Evolutionary conservation across 768 basidiomycete genomes (phyloP), one percentile per base, ranked within the genome.

Genomic region (Auricularia cornea): DNA sequence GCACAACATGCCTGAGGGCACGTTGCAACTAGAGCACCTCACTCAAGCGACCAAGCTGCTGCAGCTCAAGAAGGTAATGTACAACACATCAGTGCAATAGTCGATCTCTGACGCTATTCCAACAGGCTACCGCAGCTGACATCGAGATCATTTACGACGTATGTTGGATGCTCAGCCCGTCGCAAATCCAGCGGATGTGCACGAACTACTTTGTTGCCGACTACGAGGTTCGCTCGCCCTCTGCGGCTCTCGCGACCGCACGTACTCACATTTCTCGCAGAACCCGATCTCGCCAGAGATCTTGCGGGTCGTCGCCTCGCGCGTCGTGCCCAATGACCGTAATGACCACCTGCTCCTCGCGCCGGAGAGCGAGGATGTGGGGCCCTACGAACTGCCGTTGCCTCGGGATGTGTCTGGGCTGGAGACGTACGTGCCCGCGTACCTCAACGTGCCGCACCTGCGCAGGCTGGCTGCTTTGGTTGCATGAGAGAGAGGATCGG

Each of bases 61-160:
- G 29, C 97, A 99, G 75, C 79, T 99, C 71, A 99, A 98, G 80
- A 99, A 99, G 84, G 94, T 89, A 62, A 28, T 79, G 10, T 14
- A 38, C 35, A 38, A 10, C 35, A 10, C 35, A 8, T 8, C 35
- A 8, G n/a, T n/a, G n/a, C n/a, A n/a, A n/a, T n/a, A n/a, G n/a
- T n/a, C n/a, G n/a, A n/a, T n/a, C n/a, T 38, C 65, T 69, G 59
- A 65, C 60, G 23, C 65, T 40, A 56, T 26, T 38, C 62, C 31
- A 56, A 33, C 65, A 95, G 94, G 89, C 95, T 14, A 92, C 94
- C 2, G 83, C 92, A 35, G 89, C 90, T 28, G 97, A 98, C 72
- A 97, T 99, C 66, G 95, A 98, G 77, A 98, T 98, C 70, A 96
- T 99, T 70, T 98, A 97, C 73, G 93, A 95, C 71, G 96, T 99